These are phyloP conservation scores for Dipteronia dyeriana DNA, from an alignment of 345 rosid genomes.

Conservation along the genomic window DNA sequence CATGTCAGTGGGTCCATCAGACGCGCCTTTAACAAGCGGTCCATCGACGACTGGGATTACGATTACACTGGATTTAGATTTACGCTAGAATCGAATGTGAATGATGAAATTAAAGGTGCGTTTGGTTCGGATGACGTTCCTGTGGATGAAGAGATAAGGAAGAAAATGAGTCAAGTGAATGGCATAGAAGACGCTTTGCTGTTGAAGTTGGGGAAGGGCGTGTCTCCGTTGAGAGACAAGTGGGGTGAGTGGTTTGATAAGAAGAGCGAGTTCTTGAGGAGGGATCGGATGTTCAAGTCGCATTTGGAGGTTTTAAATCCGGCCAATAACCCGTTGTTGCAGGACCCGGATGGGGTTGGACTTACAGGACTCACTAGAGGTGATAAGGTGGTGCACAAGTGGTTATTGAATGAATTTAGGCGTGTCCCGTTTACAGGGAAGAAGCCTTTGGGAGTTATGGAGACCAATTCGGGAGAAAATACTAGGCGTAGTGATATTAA, in stretches of 20 bases:
- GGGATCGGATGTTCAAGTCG: slow-evolving; percentile 83
- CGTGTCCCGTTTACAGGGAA: slow-evolving; percentile 60
- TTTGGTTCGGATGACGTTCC: slow-evolving; percentile 86
- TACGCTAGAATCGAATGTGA: slow-evolving; percentile 18
- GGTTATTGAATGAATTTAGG: slow-evolving; percentile 66
- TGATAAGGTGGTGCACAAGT: slow-evolving; percentile 68
- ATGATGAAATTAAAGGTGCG: slow-evolving; percentile 41
- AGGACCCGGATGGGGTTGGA: slow-evolving; percentile 89
- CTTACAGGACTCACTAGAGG: slow-evolving; percentile 71
- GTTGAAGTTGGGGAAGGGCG: slow-evolving; percentile 56
- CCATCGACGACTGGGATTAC: slow-evolving; percentile 88
- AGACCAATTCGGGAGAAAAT: slow-evolving; percentile 24
- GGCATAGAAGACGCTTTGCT: slow-evolving; percentile 76
- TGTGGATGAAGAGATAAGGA: slow-evolving; percentile 69
- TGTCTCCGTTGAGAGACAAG: slow-evolving; percentile 72
- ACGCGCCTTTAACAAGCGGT: slow-evolving; percentile 57
- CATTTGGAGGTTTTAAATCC: slow-evolving; percentile 82
- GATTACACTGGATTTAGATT: slow-evolving; percentile 50
- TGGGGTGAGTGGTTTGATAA: slow-evolving; percentile 99
- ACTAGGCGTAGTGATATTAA: slow-evolving; percentile 34
- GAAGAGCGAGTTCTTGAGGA: slow-evolving; percentile 82
- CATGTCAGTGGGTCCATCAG: slow-evolving; percentile 64
- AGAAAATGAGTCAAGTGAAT: slow-evolving; percentile 60
- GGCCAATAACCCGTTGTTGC: slow-evolving; percentile 75
- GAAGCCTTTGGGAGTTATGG: slow-evolving; percentile 58